phyloP scores from a whole-genome alignment of 176 grass and related monocot species.

The Lolium perenne region DNA sequence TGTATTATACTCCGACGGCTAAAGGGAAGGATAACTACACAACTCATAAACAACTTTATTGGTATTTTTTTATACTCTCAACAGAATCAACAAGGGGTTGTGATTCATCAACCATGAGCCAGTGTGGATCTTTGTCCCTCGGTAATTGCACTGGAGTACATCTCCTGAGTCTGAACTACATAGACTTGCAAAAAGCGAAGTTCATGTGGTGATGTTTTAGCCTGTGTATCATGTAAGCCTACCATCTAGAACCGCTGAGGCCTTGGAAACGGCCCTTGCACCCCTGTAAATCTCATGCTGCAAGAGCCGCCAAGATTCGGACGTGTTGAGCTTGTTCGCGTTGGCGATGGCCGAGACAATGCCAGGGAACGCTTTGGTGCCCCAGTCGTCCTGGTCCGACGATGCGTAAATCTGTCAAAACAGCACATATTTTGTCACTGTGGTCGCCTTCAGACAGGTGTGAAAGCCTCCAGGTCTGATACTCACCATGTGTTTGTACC shows the following conservation, averaged over 20 bases:
- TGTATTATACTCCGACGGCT: not conserved
- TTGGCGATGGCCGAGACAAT: constrained; percentile 68
- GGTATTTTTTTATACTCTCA: not conserved
- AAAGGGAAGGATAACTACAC: not conserved
- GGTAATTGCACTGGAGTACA: not conserved
- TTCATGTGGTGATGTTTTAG: not conserved
- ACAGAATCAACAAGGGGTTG: constrained; percentile 11
- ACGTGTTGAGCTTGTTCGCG: constrained; percentile 63
- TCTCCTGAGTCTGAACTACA: not conserved
- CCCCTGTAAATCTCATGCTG: constrained; percentile 87
- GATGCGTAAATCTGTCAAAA: constrained; percentile 72
- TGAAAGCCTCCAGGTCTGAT: not conserved
- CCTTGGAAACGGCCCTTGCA: constrained; percentile 76
- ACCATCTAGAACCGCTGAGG: constrained; percentile 69
- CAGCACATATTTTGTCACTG: not conserved
- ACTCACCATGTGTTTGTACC: constrained; percentile 93
- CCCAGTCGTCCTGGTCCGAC: constrained; percentile 72
- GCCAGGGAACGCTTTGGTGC: constrained; percentile 71
- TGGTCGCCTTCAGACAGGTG: constrained; percentile 3
- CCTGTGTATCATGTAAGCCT: constrained; percentile 64
- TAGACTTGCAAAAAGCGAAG: not conserved
- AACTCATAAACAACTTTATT: not conserved
- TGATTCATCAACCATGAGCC: constrained; percentile 10
- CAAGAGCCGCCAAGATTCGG: constrained; percentile 58
- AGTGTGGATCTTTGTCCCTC: not conserved